Percentiles rank a stretch among this genome's conserved stretches.
These are phyloP conservation scores for Cyamopsis tetragonoloba DNA, from an alignment of 306 rosid genomes.

Conservation along the genomic window DNA sequence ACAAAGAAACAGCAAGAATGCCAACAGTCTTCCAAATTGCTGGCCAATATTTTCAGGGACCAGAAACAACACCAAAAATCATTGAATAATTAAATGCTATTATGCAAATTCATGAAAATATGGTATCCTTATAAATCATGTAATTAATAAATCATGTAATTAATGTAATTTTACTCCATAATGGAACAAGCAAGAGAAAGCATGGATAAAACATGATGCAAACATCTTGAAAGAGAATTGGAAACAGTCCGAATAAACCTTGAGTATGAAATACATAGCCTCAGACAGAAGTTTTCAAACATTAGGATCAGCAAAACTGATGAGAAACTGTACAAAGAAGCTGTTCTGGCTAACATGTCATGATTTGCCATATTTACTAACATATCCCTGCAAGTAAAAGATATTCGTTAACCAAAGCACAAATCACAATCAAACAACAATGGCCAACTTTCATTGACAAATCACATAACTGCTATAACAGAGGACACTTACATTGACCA, in stretches of 20 bases:
- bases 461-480: conserved; percentile 19
- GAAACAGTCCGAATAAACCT: conserved; percentile 31
- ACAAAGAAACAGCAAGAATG: conserved; percentile 14
- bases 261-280: conserved; percentile 33
- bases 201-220: conserved; percentile 8
- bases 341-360: conserved; percentile 47
- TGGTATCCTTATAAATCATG: conserved; percentile 25
- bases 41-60: not conserved
- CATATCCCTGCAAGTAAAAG: conserved; percentile 84
- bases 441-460: conserved; percentile 15
- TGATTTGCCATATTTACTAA: conserved; percentile 74
- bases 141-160: conserved; percentile 28
- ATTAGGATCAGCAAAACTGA: conserved; percentile 32
- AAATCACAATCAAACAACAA: conserved; percentile 16
- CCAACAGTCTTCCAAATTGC: conserved; percentile 4
- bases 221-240: conserved; percentile 25
- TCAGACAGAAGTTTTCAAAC: conserved; percentile 35
- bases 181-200: conserved; percentile 25
- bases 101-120: conserved; percentile 11
- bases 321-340: conserved; percentile 51
- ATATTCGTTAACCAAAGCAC: conserved; percentile 37
- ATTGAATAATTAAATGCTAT: not conserved
- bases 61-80: not conserved
- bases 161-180: conserved; percentile 18
- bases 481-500: conserved; percentile 64